phyloP scores from a whole-genome alignment of 352 stramenopile species.

The Globisporangium nagaii region DNA sequence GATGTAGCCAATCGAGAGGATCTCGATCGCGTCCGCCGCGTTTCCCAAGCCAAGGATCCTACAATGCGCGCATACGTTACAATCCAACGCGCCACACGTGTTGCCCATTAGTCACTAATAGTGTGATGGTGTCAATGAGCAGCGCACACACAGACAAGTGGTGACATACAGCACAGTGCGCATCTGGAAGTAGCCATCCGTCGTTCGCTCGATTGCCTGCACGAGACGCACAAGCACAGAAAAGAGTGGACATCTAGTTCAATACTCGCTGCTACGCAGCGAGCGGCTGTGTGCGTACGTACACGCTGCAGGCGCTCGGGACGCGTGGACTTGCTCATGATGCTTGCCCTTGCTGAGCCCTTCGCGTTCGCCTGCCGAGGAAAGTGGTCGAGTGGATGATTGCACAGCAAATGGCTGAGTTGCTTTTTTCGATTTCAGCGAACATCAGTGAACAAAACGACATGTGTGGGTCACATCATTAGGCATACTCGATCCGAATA shows the following conservation, averaged over 20 bases:
- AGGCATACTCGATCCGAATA: no score
- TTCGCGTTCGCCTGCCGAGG: background rate
- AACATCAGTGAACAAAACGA: no score
- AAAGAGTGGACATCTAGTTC: background rate
- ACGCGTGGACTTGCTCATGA: constrained; percentile 6
- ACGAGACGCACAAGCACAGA: background rate
- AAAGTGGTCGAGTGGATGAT: background rate
- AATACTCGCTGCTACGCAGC: no score
- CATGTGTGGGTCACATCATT: no score
- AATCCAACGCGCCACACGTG: no score
- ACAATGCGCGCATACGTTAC: background rate
- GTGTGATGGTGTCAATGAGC: background rate
- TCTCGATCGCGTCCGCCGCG: constrained; percentile 87
- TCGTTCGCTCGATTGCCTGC: constrained; percentile 45
- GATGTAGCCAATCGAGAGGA: constrained; percentile 90
- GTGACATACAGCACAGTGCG: constrained; percentile 55
- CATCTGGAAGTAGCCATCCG: constrained; percentile 64
- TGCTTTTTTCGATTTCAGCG: background rate
- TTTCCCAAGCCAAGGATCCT: constrained; percentile 82
- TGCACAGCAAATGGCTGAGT: background rate
- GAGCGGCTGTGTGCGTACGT: no score
- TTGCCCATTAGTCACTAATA: background rate
- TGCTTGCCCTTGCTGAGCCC: background rate
- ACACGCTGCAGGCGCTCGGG: constrained; percentile 11
- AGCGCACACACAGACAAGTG: background rate